Base-by-base conservation (phyloP, 2,329 filamentous ascomycete species). In the Mollisia scopiformis region DNA sequence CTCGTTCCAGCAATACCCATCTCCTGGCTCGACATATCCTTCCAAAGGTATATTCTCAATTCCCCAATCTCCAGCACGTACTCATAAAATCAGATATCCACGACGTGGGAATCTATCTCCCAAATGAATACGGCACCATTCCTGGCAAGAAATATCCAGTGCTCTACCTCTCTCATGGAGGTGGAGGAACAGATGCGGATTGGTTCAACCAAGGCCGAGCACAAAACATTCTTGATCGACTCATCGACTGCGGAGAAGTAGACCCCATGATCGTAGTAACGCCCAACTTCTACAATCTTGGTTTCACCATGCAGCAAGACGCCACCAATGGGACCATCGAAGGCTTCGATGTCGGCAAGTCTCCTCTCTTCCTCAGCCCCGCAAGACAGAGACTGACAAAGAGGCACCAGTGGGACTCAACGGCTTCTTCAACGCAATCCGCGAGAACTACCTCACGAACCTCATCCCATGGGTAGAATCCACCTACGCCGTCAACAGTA, bases 1-100 rank as follows among this genome's bases (percentile, higher is more conserved):
- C 35, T 53, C 50, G 6, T 37, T 53, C 35, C 31, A 53, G 50
- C 19, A 33, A 23, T 53, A 53, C 28, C n/a, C 50, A 13, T 37
- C 30, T 53, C 50, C 50, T 30, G 50, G 50, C 23, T 53, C 50
- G 30, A 53, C 31, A 10, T 53, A 53, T 53, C 50, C 50, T 35
- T 33, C 30, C 7, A 19, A 19, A 53, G 50, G 50, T 53, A 37
- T 14, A 8, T 23, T 6, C 39, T 37, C 19, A 23, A 8, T 6
- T 6, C 14, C 19, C 14, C 23, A 23, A 23, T 43, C 19, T 6
- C 39, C 6, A 3, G 6, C 5, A 30, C 13, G 21, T 6, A 37
- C n/a, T 37, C 4, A 53, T n/a, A 37, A 4, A 37, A 16, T 16
- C 16, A 53, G 50, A 37, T 37, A 37, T 53, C 10, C 50, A 53